These are phyloP conservation scores for Plasmopara halstedii DNA, from an alignment of 352 stramenopile genomes.

Conservation along the genomic window DNA sequence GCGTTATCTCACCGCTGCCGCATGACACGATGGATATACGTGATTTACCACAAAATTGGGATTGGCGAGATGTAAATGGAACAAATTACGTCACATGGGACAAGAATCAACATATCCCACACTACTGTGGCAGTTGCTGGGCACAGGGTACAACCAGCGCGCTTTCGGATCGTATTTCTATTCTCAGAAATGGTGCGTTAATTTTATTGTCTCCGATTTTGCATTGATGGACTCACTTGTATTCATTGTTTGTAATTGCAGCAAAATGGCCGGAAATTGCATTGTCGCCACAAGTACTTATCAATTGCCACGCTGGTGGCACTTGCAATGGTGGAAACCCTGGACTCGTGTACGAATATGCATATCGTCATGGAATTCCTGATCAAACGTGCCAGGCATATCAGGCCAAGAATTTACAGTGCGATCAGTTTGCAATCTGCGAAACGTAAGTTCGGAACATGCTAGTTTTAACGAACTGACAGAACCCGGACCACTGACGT, in stretches of 20 bases:
- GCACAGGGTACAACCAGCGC: constrained; percentile 84
- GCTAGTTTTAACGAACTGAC: too few species aligned
- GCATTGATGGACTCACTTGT: not conserved
- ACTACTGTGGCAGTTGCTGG: constrained; percentile 91
- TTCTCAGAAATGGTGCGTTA: constrained; percentile 71
- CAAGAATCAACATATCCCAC: constrained; percentile 98
- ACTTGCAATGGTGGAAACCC: constrained; percentile 78
- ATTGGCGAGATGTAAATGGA: constrained; percentile 93
- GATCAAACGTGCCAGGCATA: constrained; percentile 91
- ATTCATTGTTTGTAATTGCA: constrained; percentile 5
- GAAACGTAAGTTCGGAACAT: constrained; percentile 64
- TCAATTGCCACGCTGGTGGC: constrained; percentile 77
- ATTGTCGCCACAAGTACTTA: constrained; percentile 70
- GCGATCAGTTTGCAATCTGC: constrained; percentile 69
- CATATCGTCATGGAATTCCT: constrained; percentile 82
- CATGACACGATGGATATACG: constrained; percentile 68
- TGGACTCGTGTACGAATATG: constrained; percentile 81
- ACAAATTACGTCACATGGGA: constrained; percentile 95
- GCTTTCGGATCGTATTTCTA: constrained; percentile 88
- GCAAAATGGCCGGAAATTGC: constrained; percentile 78
- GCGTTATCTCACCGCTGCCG: constrained; percentile 59
- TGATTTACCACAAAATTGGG: constrained; percentile 90
- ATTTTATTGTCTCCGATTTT: constrained; percentile 1
- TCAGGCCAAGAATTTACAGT: constrained; percentile 77
- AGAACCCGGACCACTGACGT: not conserved